Evolutionary conservation across 495 filamentous ascomycete species (phyloP).

Genomic region (Penicillium lagena): DNA sequence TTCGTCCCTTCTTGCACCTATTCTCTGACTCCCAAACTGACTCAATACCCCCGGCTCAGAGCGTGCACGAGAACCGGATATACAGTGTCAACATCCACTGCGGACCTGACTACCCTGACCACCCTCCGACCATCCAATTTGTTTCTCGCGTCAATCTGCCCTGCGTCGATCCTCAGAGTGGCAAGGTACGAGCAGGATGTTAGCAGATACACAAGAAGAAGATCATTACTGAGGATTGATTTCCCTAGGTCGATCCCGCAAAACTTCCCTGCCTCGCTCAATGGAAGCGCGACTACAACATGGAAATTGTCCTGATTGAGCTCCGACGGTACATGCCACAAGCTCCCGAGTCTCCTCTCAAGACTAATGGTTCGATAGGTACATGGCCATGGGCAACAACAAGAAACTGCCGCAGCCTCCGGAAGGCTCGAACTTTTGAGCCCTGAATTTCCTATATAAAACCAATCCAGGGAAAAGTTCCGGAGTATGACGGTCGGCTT

Average conservation of each 20-base stretch:
- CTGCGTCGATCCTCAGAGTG: constrained; percentile 73
- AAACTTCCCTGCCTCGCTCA: constrained; percentile 76
- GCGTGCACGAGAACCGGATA: constrained; percentile 95
- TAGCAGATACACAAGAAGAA: neutral
- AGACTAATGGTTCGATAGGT: constrained; percentile 41
- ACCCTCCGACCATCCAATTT: constrained; percentile 83
- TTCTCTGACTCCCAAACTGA: neutral
- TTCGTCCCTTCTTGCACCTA: constrained; percentile 35
- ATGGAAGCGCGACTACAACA: constrained; percentile 85
- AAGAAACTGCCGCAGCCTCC: constrained; percentile 94
- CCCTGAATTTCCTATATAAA: constrained; percentile 9
- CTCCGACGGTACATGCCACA: constrained; percentile 57
- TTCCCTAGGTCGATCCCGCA: constrained; percentile 66
- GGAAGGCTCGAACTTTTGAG: constrained; percentile 72
- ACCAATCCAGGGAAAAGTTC: constrained; percentile 10
- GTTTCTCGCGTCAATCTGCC: constrained; percentile 91
- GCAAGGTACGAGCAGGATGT: constrained; percentile 56
- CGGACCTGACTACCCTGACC: constrained; percentile 80
- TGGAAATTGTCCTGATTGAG: constrained; percentile 91
- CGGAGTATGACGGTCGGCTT: constrained; percentile 30
- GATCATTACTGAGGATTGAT: neutral
- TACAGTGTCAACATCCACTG: constrained; percentile 98
- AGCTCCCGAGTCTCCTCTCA: constrained; percentile 2
- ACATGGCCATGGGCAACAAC: constrained; percentile 88
- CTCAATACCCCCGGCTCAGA: constrained; percentile 44